Base-by-base conservation (phyloP, 2,329 filamentous ascomycete genomes). In the Pestalotiopsis sp. region DNA sequence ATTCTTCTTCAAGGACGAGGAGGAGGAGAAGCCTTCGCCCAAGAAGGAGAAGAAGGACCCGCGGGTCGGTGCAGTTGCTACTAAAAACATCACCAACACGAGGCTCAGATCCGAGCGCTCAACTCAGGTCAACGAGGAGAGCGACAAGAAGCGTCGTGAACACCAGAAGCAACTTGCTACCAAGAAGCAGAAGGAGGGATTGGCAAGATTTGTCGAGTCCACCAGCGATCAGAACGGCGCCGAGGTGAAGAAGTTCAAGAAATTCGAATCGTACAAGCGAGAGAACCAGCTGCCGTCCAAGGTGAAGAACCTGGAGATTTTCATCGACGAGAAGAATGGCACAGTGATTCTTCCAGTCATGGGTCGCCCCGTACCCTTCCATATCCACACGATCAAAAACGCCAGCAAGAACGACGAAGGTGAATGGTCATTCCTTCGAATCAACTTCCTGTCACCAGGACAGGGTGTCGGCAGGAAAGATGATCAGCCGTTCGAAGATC, bases 1-100 rank as follows among this genome's bases (percentile, higher is more conserved):
- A 0, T 99, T 99, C 85, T 98, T 98, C 83, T 99, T 99, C 85
- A 97, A 97, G 78, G 95, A 98, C 74, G 94, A 97, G 70, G 94
- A 97, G 77, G 93, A 97, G 73, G 90, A 93, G 71, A 91, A 94
- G 79, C 92, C 93, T 39, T 88, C 92, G 11, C 92, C 93, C n/a
- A 97, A 96, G 74, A 97, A 97, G 81, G 91, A 95, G 75, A 97
- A 96, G 86, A 94, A 91, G 80, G 92, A 96, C 74, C 86, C 90
- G 0, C 90, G 92, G 58, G 92, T 96, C 9, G 94, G 93, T 68
- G 94, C 95, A 36, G 92, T 98, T 69, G 94, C 95, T 27, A 93
- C 94, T 66, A 97, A 95, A 77, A 99, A 98, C 79, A 97, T 98
- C 76, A 97, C 94, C 23, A 95, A 94, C 80, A 97, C 94, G 2